phyloP scores from a whole-genome alignment of 345 rosid species.

The Syzygium aqueum region DNA sequence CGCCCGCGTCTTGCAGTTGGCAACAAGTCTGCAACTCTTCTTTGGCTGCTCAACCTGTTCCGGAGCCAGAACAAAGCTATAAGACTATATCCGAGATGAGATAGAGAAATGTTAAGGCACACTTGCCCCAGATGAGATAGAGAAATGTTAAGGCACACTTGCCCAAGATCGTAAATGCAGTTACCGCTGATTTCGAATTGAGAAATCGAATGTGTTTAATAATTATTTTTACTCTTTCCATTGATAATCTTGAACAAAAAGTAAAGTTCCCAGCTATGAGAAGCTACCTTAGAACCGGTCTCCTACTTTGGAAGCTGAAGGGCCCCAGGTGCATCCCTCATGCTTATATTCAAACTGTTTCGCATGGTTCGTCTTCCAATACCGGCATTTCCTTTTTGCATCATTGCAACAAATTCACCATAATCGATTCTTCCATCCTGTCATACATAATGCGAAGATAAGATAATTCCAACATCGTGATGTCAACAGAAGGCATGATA shows the following conservation, averaged over 20 bases:
- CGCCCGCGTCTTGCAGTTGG: not conserved
- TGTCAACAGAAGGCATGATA: not conserved
- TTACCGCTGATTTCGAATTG: not conserved
- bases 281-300: not conserved
- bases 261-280: not conserved
- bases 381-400: constrained; percentile 96
- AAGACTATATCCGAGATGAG: not conserved
- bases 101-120: too few species aligned
- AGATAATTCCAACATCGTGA: not conserved
- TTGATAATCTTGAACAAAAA: not conserved
- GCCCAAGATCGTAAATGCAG: not conserved
- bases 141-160: too few species aligned
- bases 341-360: constrained; percentile 88
- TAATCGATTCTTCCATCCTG: constrained; percentile 98
- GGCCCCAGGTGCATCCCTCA: constrained; percentile 65
- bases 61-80: not conserved
- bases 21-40: not conserved
- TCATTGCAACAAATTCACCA: constrained; percentile 97
- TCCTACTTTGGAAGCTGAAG: not conserved
- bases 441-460: not conserved
- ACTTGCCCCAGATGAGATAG: too few species aligned
- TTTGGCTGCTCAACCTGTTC: not conserved
- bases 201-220: not conserved
- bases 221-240: not conserved
- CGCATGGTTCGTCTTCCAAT: constrained; percentile 98